Base-by-base conservation (phyloP, 305 asterid species). In the Fraxinus nigra region DNA sequence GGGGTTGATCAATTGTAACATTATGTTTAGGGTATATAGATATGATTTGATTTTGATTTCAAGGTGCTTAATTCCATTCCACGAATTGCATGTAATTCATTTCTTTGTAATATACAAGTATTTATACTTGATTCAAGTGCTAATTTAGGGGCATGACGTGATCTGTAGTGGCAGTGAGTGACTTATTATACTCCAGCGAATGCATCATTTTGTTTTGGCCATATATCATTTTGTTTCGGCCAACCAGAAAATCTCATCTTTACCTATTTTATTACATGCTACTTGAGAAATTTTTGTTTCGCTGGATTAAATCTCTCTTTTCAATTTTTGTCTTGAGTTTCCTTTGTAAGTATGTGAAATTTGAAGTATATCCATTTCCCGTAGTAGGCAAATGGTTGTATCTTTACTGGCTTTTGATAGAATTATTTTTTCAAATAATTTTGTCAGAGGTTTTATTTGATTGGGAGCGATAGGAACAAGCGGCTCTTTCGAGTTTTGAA, bases 391-490 rank as follows among this genome's bases (percentile, higher is more conserved):
- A 67, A 70, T 13, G 43, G 43, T 6, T 14, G 76, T 70, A 16
- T 70, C 46, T 5, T 70, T 70, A 33, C 35, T 70, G 76, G 13
- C 37, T 70, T 14, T 33, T 70, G 76, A 70, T 70, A 70, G 76
- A 70, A 18, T 51, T 4, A 10, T 78, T 65, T 43, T 5, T 78
- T 82, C 4, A 8, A 43, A 79, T 81, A 65, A n/a, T 80, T 63
- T 80, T 75, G 79, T 72, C 94, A 96, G 99, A 92, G 98, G 92
- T 94, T 87, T 88, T 96, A 96, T 86, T 87, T 96, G 90, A 94
- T 96, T 85, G 98, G 99, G 82, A 96, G 99, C 91, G 98, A 94
- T 85, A 92, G 93, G 88, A 87, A 93, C 85, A 92, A 94, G 89
- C 89, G 86, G 85, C 90, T 87, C 83, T 96, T 92, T 80, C 87